A percentile compares a stretch with the other conserved stretches of the same genome.
Evolutionary conservation across 768 basidiomycete genomes (phyloP).

Genomic region (Gloeopeniophorella convolvens): DNA sequence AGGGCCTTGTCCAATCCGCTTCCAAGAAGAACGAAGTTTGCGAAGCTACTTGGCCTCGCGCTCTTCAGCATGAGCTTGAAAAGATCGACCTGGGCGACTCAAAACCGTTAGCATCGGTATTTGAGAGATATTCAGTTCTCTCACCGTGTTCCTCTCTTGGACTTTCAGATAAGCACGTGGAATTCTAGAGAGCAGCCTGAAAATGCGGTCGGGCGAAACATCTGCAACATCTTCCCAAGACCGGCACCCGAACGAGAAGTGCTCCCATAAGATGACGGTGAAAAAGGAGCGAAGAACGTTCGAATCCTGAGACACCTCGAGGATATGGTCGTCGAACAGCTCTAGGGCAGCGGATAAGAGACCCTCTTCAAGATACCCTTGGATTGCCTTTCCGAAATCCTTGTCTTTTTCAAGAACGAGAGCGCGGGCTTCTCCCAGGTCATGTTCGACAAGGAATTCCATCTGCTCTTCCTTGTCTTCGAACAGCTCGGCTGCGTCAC

Average conservation of each 20-base stretch:
- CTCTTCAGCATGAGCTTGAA: conserved; percentile 5
- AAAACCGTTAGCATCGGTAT: background rate
- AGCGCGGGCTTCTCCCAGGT: conserved; percentile 44
- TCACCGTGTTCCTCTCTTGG: conserved; percentile 1
- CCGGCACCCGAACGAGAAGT: conserved; percentile 12
- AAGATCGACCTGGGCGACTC: background rate
- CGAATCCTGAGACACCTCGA: conserved; percentile 21
- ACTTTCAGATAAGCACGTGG: background rate
- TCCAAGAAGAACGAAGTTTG: background rate
- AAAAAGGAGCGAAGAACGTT: conserved; percentile 27
- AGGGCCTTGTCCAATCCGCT: background rate
- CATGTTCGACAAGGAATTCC: conserved; percentile 50
- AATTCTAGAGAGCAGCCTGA: background rate
- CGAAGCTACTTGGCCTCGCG: background rate
- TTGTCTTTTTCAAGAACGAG: conserved; percentile 38
- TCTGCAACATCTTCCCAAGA: background rate
- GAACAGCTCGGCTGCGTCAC: conserved; percentile 45
- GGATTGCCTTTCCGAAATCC: conserved; percentile 43
- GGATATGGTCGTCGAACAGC: conserved; percentile 34
- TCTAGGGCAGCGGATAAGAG: conserved; percentile 41
- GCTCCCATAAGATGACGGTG: conserved; percentile 33
- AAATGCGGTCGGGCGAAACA: background rate
- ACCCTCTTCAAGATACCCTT: conserved; percentile 43
- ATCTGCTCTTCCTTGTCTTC: conserved; percentile 42
- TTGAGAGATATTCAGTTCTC: background rate